A percentile compares a stretch with the other conserved stretches of the same genome.
phyloP scores from a whole-genome alignment of 805 yeast species.

The Saccharomycopsis microspora region DNA sequence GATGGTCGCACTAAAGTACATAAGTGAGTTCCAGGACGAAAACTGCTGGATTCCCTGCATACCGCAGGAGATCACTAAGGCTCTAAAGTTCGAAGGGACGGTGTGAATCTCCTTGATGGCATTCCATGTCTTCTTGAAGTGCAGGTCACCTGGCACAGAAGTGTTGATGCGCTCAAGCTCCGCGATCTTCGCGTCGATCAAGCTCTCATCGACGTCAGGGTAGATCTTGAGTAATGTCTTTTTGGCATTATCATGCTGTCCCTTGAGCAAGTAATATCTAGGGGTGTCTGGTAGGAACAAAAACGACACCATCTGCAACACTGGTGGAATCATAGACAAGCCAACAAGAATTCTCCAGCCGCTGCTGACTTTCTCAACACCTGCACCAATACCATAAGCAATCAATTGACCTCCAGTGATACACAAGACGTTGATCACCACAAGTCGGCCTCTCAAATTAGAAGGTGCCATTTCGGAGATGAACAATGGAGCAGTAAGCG shows the following conservation, averaged over 20 bases:
- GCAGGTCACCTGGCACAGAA: constrained; percentile 35
- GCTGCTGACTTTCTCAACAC: constrained; percentile 54
- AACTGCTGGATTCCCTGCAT: constrained; percentile 95
- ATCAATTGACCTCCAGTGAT: constrained; percentile 92
- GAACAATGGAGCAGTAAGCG: constrained; percentile 88
- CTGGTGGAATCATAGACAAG: constrained; percentile 79
- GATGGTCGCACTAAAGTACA: constrained; percentile 91
- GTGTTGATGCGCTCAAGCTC: constrained; percentile 46
- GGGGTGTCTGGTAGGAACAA: constrained; percentile 93
- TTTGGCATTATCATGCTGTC: constrained; percentile 52
- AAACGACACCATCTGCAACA: constrained; percentile 63
- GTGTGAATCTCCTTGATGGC: constrained; percentile 53
- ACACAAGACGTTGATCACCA: constrained; percentile 78
- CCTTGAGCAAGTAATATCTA: constrained; percentile 70
- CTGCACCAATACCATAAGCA: constrained; percentile 92
- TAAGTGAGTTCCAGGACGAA: constrained; percentile 90
- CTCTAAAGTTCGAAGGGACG: constrained; percentile 75
- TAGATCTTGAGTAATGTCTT: constrained; percentile 55
- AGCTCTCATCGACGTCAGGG: constrained; percentile 46
- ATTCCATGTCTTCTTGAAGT: constrained; percentile 41
- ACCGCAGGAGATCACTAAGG: constrained; percentile 82
- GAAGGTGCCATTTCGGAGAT: constrained; percentile 90
- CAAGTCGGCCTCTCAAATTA: constrained; percentile 81
- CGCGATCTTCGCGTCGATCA: constrained; percentile 53
- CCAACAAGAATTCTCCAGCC: constrained; percentile 96